A percentile compares a stretch with the other conserved stretches of the same genome.
phyloP scores from a whole-genome alignment of 192 early-diverging fungal species.

The Entomortierella beljakovae region DNA sequence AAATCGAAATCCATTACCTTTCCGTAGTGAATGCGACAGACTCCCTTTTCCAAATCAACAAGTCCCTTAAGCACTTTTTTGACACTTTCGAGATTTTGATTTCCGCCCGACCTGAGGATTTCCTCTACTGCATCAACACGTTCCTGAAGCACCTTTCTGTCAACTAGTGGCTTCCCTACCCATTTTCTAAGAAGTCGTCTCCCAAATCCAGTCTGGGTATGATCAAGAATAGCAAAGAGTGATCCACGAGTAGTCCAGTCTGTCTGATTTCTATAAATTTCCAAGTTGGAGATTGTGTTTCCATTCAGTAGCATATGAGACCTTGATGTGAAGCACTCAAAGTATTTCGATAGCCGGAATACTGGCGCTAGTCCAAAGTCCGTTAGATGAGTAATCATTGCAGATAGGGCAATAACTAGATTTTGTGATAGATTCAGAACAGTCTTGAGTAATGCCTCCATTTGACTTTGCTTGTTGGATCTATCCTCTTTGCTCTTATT shows the following conservation, averaged over 20 bases:
- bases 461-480: constrained; percentile 14
- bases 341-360: constrained; percentile 67
- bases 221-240: constrained; percentile 70
- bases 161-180: constrained; percentile 73
- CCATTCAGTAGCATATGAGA: constrained; percentile 76
- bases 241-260: constrained; percentile 58
- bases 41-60: constrained; percentile 73
- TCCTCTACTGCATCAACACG: constrained; percentile 74
- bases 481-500: background rate
- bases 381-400: constrained; percentile 68
- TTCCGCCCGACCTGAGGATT: constrained; percentile 45
- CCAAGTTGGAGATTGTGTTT: constrained; percentile 72
- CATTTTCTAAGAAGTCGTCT: constrained; percentile 73
- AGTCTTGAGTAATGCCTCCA: constrained; percentile 39
- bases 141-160: constrained; percentile 62
- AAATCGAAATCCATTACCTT: constrained; percentile 40
- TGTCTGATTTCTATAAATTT: constrained; percentile 70
- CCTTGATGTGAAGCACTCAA: constrained; percentile 66
- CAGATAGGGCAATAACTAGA: constrained; percentile 55
- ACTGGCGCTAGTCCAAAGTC: constrained; percentile 72
- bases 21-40: constrained; percentile 75
- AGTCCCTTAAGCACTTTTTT: constrained; percentile 59
- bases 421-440: constrained; percentile 35
- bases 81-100: constrained; percentile 45
- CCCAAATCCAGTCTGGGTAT: constrained; percentile 77